Base-by-base conservation (phyloP, 1,284 basidiomycete genomes). In the Anthracocystis walkeri region DNA sequence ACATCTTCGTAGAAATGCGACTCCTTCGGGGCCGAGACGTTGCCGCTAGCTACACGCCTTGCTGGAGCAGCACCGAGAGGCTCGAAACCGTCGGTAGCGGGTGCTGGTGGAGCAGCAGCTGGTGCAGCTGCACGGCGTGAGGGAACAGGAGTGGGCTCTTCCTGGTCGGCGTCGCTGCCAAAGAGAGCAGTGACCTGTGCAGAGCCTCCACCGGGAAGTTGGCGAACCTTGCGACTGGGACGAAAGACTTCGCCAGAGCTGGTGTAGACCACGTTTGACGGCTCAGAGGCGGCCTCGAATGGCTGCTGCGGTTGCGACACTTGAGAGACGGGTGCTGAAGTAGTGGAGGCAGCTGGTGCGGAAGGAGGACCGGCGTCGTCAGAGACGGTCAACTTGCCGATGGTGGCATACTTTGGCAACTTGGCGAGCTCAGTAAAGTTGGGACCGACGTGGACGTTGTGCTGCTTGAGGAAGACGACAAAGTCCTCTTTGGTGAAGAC, bases 401-500 rank as follows among this genome's bases (percentile, higher is more conserved):
- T 70, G 40, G 70, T 77, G 4, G 80, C 78, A 40, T 68, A 78
- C 75, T 73, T 80, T 40, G 81, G 81, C 61, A 82, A 50, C 55
- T 57, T 60, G 55, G 64, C 63, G 12, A 82, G 66, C 69, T 82
- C 80, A 45, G 72, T 78, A 35, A 68, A 81, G 58, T 79, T 79
- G 45, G 81, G 73, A 8, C 73, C 75, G 35, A 82, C 81, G 20
- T 78, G 69, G 23, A 82, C 64, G 21, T 71, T 66, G 51, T 81
- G 73, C 58, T 78, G 74, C 73, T 81, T 81, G 74, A 81, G 75
- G 45, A 80, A 82, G 51, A 44, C 16, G 57, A 82, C 56, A 50
- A 82, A 73, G 56, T 64, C 63, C 18, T 64, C 71, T 60, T 81
- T 81, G 41, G 81, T 80, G 51, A 82, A 82, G 58, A 81, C 76